Percentiles rank a stretch among this genome's conserved stretches.
Evolutionary conservation across 352 stramenopile genomes (phyloP).

Genomic region (Phytophthora hibernalis): DNA sequence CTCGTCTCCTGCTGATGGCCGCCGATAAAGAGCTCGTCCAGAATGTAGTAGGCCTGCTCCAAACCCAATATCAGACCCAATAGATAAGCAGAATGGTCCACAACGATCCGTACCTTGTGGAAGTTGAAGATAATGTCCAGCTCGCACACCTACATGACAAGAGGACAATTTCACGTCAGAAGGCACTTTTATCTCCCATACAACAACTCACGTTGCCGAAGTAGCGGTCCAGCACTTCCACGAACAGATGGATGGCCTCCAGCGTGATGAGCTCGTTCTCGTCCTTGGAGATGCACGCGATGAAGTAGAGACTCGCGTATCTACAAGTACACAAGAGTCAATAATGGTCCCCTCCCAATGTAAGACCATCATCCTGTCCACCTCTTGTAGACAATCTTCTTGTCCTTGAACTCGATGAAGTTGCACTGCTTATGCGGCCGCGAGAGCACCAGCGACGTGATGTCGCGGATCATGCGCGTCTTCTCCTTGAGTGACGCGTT

Average conservation of each 20-base stretch:
- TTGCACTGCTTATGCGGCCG: slow-evolving; percentile 88
- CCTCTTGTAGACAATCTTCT: slow-evolving; percentile 98
- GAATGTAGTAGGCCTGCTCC: slow-evolving; percentile 97
- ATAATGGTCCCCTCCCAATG: neutral
- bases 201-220: slow-evolving; percentile 90
- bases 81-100: neutral
- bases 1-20: slow-evolving; percentile 97
- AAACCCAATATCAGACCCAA: neutral
- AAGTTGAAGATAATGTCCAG: slow-evolving; percentile 99
- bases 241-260: slow-evolving; percentile 98
- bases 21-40: slow-evolving; percentile 99
- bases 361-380: slow-evolving; percentile 19
- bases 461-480: slow-evolving; percentile 90
- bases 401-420: slow-evolving; percentile 98
- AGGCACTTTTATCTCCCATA: neutral
- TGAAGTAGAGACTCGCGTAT: slow-evolving; percentile 98
- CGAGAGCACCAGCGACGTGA: slow-evolving; percentile 89
- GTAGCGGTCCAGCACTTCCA: slow-evolving; percentile 98
- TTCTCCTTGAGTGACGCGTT: slow-evolving; percentile 82
- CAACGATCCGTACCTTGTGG: slow-evolving; percentile 91
- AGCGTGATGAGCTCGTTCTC: slow-evolving; percentile 98
- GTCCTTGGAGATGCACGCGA: slow-evolving; percentile 94
- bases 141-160: slow-evolving; percentile 78
- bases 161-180: neutral
- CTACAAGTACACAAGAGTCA: slow-evolving; percentile 39